These are phyloP conservation scores for Pseudocercospora cruenta DNA, from an alignment of 2,329 filamentous ascomycete genomes.

Conservation along the genomic window DNA sequence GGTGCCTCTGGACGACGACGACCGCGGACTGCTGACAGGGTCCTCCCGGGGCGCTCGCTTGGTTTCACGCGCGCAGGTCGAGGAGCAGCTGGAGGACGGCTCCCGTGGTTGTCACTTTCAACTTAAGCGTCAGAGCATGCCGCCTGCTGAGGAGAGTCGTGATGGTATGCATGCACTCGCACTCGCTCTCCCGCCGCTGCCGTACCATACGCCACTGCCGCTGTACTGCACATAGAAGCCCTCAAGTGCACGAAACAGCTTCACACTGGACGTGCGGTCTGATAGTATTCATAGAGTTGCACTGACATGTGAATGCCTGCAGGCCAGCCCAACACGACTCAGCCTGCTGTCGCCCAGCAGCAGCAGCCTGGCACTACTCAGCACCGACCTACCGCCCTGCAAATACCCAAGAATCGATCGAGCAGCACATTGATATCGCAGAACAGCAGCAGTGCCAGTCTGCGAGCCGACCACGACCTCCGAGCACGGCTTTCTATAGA, in stretches of 20 bases:
- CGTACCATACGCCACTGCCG: background rate
- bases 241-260: background rate
- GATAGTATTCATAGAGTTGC: background rate
- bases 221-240: no score
- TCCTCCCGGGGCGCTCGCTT: background rate
- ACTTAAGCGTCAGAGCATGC: background rate
- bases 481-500: slow-evolving; percentile 76
- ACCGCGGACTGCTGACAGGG: background rate
- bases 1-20: background rate
- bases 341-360: slow-evolving; percentile 18
- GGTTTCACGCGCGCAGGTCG: background rate
- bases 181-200: background rate
- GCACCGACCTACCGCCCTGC: slow-evolving; percentile 27
- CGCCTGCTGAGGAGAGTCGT: background rate
- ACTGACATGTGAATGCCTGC: slow-evolving; percentile 10
- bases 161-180: slow-evolving; percentile 7
- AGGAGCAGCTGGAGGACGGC: background rate
- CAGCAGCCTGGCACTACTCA: slow-evolving; percentile 16
- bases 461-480: slow-evolving; percentile 54
- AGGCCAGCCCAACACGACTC: slow-evolving; percentile 16
- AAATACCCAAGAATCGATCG: slow-evolving; percentile 55
- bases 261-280: background rate
- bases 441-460: slow-evolving; percentile 38
- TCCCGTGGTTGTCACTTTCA: background rate
- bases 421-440: slow-evolving; percentile 52